phyloP scores from a whole-genome alignment of 768 basidiomycete genomes.

The Mycena pura region DNA sequence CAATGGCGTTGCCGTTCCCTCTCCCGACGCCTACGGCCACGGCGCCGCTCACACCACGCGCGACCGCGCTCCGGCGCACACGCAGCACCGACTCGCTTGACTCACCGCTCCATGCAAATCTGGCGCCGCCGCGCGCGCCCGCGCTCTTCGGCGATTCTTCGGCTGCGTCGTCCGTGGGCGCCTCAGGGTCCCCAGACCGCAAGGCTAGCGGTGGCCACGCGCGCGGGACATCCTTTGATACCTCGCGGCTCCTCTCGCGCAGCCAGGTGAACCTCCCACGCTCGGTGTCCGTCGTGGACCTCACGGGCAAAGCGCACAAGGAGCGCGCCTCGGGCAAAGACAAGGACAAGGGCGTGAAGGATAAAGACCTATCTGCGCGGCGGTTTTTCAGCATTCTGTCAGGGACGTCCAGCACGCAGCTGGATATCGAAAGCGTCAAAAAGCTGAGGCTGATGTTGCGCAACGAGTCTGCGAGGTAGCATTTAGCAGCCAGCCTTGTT shows the following conservation, averaged over 20 bases:
- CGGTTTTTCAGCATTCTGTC: slow-evolving; percentile 73
- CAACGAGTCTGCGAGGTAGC: slow-evolving; percentile 88
- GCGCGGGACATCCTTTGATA: slow-evolving; percentile 70
- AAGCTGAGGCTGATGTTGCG: slow-evolving; percentile 85
- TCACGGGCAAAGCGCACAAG: slow-evolving; percentile 41
- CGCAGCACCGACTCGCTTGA: slow-evolving; percentile 76
- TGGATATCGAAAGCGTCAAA: slow-evolving; percentile 89
- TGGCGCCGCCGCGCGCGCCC: slow-evolving; percentile 44
- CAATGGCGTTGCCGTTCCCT: slow-evolving; percentile 46
- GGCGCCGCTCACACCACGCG: slow-evolving; percentile 57
- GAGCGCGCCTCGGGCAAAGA: slow-evolving; percentile 19
- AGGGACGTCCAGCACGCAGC: slow-evolving; percentile 69
- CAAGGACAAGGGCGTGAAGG: slow-evolving; percentile 65
- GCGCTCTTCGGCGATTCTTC: slow-evolving; percentile 46
- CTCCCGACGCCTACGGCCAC: slow-evolving; percentile 18
- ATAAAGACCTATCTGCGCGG: slow-evolving; percentile 65
- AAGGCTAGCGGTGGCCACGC: slow-evolving; percentile 54
- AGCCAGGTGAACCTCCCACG: slow-evolving; percentile 55
- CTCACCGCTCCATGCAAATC: slow-evolving; percentile 56
- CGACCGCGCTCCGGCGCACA: slow-evolving; percentile 62
- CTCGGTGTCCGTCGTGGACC: slow-evolving; percentile 51
- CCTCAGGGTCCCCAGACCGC: slow-evolving; percentile 41
- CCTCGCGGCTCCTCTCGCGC: slow-evolving; percentile 56
- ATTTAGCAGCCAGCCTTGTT: background rate
- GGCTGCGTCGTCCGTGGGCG: slow-evolving; percentile 12